Evolutionary conservation across 305 asterid species (phyloP), one percentile per base, ranked within the genome.

Genomic region (Andrographis paniculata): DNA sequence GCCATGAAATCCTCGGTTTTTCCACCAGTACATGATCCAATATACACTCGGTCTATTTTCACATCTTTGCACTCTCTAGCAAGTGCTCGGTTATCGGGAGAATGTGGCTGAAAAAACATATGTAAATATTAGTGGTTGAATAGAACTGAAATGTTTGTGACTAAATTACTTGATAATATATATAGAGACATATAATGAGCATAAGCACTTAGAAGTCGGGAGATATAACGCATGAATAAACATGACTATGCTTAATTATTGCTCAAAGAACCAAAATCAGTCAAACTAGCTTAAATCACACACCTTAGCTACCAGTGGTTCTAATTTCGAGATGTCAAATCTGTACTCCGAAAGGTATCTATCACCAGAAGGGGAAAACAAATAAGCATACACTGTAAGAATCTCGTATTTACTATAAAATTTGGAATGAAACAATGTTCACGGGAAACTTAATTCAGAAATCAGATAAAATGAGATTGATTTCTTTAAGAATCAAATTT

Each of bases 221-320:
- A 24, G 30, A 4, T 3, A 4, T 3, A 24, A 8, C 30, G 4
- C 30, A 3, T 3, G 8, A 24, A 24, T 3, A 24, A 8, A 8
- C 37, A 31, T 31, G n/a, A n/a, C n/a, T n/a, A n/a, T n/a, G n/a
- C n/a, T n/a, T n/a, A n/a, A n/a, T n/a, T n/a, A n/a, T 37, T 13
- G 42, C 42, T 37, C 17, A 37, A 9, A 37, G 42, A 14, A 37
- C 3, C 8, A 9, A 13, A 37, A 2, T 4, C 13, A 11, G 8
- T 14, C 8, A 1, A 37, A 14, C 1, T 37, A 12, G 16, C 16
- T 42, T 45, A 16, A 41, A 41, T 48, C 37, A 51, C 72, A 63
- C 42, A 89, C 96, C 88, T 89, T 89, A 15, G 98, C 98, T 51
- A 89, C 97, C 68, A 87, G 54, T 0, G 97, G 95, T 72, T 87